Conservation (phyloP, 2,329 filamentous ascomycete genomes). For the Daldinia sp. region DNA sequence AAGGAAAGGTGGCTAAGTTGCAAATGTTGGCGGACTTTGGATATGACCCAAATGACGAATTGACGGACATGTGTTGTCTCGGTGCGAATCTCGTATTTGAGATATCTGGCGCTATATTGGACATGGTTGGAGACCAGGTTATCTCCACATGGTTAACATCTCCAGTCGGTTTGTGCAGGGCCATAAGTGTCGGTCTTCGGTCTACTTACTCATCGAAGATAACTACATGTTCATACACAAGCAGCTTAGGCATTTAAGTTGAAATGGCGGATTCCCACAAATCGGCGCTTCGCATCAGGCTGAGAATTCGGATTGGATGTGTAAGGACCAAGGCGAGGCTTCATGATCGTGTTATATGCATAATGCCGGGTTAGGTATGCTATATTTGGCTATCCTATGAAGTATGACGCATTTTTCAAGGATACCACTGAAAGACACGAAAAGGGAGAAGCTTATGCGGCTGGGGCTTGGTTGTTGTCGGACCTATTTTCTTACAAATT, state of each 20-base stretch:
- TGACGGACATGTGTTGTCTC: conserved; percentile 23
- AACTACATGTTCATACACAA: conserved; percentile 5
- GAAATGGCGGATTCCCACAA: conserved; percentile 6
- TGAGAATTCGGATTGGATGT: conserved; percentile 16
- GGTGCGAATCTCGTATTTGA: conserved; percentile 33
- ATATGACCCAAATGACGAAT: conserved; percentile 36
- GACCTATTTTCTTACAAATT: conserved; percentile 37
- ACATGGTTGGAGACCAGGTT: conserved; percentile 39
- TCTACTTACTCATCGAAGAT: conserved; percentile 7
- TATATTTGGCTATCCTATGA: conserved; percentile 29
- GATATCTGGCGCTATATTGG: conserved; percentile 37
- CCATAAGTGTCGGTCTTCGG: conserved; percentile 1
- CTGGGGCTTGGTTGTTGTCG: conserved; percentile 18
- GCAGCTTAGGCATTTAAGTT: conserved; percentile 9
- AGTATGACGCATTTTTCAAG: conserved; percentile 21
- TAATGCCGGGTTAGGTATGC: conserved; percentile 17
- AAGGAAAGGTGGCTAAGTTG: conserved; percentile 67
- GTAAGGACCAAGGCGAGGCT: conserved; percentile 8
- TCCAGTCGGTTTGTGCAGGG: conserved; percentile 18
- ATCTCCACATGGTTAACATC: conserved; percentile 35
- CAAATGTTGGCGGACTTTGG: conserved; percentile 34
- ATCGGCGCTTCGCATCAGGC: conserved; percentile 4
- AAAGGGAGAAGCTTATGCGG: conserved; percentile 19
- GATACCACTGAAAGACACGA: conserved; percentile 23
- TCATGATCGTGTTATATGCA: conserved; percentile 15